Evolutionary conservation across 1,284 basidiomycete genomes (phyloP), one percentile per base, ranked within the genome.

Genomic region (Boletus semigastroideus): DNA sequence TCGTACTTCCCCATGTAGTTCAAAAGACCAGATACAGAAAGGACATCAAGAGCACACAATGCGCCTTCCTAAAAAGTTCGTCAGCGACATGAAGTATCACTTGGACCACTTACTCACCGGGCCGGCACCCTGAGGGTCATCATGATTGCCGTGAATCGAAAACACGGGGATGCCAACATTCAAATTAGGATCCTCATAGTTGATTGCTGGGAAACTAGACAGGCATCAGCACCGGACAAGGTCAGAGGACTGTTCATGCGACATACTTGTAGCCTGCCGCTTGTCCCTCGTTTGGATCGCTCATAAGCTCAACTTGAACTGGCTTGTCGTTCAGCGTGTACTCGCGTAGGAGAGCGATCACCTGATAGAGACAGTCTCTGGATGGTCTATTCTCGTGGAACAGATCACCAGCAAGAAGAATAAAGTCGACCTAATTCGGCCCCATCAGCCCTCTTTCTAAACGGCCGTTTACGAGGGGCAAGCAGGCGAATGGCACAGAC

Each of bases 81-180:
- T 44, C 42, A 49, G 43, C 13, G 33, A 10, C 6, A 45, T 19
- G 41, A 40, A 30, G 44, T 27, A 4, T 31, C 16, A 45, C 22
- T 14, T 19, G 5, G 11, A 27, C 14, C 10, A 13, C 17, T 54
- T 14, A 69, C 89, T 59, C 62, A 93, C 93, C 11, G 90, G 80
- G 13, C 94, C 94, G 12, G 94, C 87, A 20, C 96, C 97, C 72
- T 99, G 97, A 30, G 97, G 96, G 62, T 99, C 96, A 66, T 99
- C 97, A 70, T 99, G 97, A 66, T 99, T 99, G 39, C 96, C 97
- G 64, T 99, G 96, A 42, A 99, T 99, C 0, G 95, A 98, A 72
- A 99, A 99, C 20, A 98, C 90, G 3, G 97, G 97, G 27, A 97
- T 92, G 19, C 84, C 86, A 48, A 99, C 82, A 65, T 99, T 99